Evolutionary conservation across 164 flowering plant genomes (phyloP).

Genomic region (Malania oleifera): DNA sequence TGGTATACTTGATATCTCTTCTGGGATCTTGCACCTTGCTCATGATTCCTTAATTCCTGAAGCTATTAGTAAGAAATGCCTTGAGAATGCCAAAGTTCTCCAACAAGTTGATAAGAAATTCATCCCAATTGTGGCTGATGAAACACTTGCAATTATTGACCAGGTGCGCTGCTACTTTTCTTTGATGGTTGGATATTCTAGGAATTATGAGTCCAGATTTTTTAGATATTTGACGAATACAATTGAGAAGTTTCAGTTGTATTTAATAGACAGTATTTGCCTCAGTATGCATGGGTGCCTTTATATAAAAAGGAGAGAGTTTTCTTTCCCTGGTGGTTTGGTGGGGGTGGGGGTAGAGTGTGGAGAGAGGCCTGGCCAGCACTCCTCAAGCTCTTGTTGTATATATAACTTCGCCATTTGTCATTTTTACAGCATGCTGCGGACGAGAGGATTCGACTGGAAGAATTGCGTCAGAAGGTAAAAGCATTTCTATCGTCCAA

Average conservation of each 20-base stretch:
- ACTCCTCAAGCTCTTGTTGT: not conserved
- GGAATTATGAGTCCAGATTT: too few relatives aligned
- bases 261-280: too few relatives aligned
- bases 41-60: constrained; percentile 72
- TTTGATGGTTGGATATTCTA: too few relatives aligned
- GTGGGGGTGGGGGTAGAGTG: too few relatives aligned
- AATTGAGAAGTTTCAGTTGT: too few relatives aligned
- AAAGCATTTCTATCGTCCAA: constrained; percentile 1
- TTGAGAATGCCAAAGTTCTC: constrained; percentile 72
- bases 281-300: too few relatives aligned
- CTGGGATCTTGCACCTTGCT: constrained; percentile 66
- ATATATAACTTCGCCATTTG: not conserved
- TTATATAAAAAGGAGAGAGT: too few relatives aligned
- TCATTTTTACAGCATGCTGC: constrained; percentile 89
- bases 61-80: constrained; percentile 54
- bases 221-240: too few relatives aligned
- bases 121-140: constrained; percentile 74
- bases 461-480: constrained; percentile 87
- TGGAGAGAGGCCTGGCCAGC: too few relatives aligned
- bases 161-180: constrained; percentile 50
- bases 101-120: constrained; percentile 83
- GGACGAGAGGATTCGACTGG: constrained; percentile 92
- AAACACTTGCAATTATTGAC: constrained; percentile 70
- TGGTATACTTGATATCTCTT: constrained; percentile 61
- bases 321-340: too few relatives aligned